Conservation (phyloP, 257 asterid genomes). For the Solanum raphanifolium region DNA sequence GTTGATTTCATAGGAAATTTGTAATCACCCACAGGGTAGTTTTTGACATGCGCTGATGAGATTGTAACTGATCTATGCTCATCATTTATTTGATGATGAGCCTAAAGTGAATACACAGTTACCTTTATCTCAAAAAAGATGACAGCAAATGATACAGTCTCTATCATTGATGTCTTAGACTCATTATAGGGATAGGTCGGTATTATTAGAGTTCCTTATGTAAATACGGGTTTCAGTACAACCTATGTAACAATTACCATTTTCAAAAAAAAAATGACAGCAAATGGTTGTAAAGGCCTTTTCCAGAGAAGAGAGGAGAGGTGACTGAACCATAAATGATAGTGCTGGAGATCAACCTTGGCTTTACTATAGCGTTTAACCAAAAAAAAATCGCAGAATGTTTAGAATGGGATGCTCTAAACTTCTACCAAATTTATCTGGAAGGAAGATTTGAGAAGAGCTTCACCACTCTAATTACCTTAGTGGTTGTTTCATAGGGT, state of each 20-base stretch:
- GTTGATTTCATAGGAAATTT: background rate
- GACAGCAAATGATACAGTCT: no score
- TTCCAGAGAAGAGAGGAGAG: background rate
- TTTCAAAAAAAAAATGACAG: no score
- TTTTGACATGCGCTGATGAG: background rate
- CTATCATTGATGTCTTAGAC: no score
- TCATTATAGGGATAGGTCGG: no score
- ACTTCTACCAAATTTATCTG: background rate
- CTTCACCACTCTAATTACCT: background rate
- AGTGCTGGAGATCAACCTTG: background rate
- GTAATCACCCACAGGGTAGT: background rate
- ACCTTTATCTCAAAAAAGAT: background rate
- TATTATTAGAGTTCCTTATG: no score
- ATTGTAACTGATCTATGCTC: background rate
- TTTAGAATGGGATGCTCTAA: background rate
- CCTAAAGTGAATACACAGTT: background rate
- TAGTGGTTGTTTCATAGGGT: background rate
- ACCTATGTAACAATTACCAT: no score
- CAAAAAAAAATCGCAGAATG: background rate
- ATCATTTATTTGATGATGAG: background rate
- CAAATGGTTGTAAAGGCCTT: background rate
- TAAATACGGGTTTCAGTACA: no score
- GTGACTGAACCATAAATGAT: background rate
- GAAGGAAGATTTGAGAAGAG: background rate
- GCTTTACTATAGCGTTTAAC: background rate